Percentiles rank a stretch among this genome's conserved stretches.
These are phyloP conservation scores for Neurospora sublineolata DNA, from an alignment of 495 filamentous ascomycete species.

Conservation along the genomic window DNA sequence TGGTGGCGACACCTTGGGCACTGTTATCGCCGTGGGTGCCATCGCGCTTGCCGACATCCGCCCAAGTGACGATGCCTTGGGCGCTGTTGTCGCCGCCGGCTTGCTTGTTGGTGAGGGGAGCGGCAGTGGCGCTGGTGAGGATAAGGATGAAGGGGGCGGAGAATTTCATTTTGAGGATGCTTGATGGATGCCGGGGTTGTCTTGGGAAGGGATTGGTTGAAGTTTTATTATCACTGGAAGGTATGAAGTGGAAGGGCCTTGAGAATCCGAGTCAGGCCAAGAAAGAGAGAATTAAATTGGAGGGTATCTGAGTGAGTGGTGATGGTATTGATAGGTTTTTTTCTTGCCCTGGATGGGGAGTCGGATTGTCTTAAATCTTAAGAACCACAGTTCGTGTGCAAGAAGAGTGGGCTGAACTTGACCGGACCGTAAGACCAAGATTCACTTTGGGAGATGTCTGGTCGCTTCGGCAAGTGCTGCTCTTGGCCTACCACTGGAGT, in stretches of 20 bases:
- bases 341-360: not conserved
- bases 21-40: not conserved
- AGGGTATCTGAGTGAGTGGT: not conserved
- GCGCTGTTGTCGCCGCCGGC: not conserved
- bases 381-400: too few species aligned
- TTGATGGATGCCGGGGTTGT: too few species aligned
- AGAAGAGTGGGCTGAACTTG: not conserved
- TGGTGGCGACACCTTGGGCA: not conserved
- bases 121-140: not conserved
- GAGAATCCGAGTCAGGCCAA: not conserved
- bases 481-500: not conserved
- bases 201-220: not conserved
- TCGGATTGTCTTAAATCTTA: not conserved
- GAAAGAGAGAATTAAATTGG: not conserved
- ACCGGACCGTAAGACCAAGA: not conserved
- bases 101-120: not conserved
- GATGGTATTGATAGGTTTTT: not conserved
- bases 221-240: not conserved
- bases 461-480: not conserved
- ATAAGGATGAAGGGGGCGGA: not conserved
- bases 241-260: not conserved
- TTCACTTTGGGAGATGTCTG: not conserved
- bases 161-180: not conserved
- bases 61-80: conserved; percentile 1
- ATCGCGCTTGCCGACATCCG: not conserved